phyloP scores from a whole-genome alignment of 768 basidiomycete genomes.

The Exidia glandulosa region DNA sequence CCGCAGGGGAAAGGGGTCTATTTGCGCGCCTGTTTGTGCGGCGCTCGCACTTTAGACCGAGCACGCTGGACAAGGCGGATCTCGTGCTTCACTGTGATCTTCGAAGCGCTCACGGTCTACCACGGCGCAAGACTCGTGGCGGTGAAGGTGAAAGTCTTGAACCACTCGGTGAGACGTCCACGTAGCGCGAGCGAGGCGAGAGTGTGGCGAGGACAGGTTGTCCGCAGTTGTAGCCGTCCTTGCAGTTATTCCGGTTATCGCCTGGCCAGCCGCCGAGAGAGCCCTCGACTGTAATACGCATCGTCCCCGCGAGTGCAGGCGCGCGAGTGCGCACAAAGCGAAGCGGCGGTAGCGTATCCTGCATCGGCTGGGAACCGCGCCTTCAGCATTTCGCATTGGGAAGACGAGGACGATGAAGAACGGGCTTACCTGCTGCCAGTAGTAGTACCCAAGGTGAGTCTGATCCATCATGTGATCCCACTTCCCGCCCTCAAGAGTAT shows the following conservation, averaged over 20 bases:
- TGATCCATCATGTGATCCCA: conserved; percentile 50
- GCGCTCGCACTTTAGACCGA: too few species aligned
- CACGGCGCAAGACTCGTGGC: conserved; percentile 39
- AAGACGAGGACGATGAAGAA: too few species aligned
- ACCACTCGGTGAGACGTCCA: conserved; percentile 55
- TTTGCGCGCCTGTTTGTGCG: too few species aligned
- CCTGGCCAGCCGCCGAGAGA: conserved; percentile 58
- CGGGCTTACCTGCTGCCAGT: conserved; percentile 42
- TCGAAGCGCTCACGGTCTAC: too few species aligned
- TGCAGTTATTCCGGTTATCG: conserved; percentile 52
- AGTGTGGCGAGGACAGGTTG: conserved; percentile 36
- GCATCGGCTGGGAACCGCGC: conserved; percentile 34
- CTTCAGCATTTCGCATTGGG: not conserved
- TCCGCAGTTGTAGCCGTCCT: conserved; percentile 34
- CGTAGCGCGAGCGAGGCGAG: conserved; percentile 47
- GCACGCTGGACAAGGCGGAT: too few species aligned
- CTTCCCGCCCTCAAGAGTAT: conserved; percentile 43
- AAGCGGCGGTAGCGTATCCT: conserved; percentile 47
- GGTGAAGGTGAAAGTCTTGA: conserved; percentile 47
- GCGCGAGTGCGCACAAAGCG: conserved; percentile 43
- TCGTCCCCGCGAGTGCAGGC: conserved; percentile 46
- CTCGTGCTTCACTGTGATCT: too few species aligned
- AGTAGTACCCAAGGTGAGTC: conserved; percentile 54
- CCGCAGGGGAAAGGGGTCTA: too few species aligned
- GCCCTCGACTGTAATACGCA: conserved; percentile 54